Evolutionary conservation across 148 eudicot species (phyloP), one percentile per base, ranked within the genome.

Genomic region (Rhododendron ferrugineum): DNA sequence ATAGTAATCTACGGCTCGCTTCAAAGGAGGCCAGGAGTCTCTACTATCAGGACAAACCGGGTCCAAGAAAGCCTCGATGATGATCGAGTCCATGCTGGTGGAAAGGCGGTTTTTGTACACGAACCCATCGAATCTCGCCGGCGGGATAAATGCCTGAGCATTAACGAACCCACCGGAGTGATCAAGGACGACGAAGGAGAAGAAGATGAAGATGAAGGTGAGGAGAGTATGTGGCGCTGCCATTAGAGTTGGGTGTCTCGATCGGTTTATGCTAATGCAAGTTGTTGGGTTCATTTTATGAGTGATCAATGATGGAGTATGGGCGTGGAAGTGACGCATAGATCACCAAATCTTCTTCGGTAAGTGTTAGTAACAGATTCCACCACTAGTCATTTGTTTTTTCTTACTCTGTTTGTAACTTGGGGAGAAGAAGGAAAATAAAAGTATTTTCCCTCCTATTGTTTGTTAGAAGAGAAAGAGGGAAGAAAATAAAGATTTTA

Each of bases 31-130:
- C 99, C 99, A 96, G 23, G 98, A 82, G 80, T 96, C 98, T 2
- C 97, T 88, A 81, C 91, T 90, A 75, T 96, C 99, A 4, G 99
- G 99, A 90, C 99, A 96, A 73, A 96, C 95, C 7, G 99, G 98
- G 85, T 96, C 99, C 34, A 93, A 90, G 87, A 96, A 96, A 3
- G 97, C 99, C 78, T 96, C 99, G 34, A 96, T 93, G 10, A 93
- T 80, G 36, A 95, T 82, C 0, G 46, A 44, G 46, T 44, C 46
- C 46, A 44, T 44, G 46, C 84, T 79, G 66, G 86, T 80, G 11
- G 87, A 0, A n/a, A n/a, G 30, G 20, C 86, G 82, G 6, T 88
- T 86, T n/a, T 91, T 90, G 89, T 92, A 93, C 44, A 92, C 93
- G 85, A 96, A 96, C 5, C 99, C 99, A 49, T 96, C 99, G 60